phyloP scores from a whole-genome alignment of 192 early-diverging fungal genomes.

The Coemansia asiatica region DNA sequence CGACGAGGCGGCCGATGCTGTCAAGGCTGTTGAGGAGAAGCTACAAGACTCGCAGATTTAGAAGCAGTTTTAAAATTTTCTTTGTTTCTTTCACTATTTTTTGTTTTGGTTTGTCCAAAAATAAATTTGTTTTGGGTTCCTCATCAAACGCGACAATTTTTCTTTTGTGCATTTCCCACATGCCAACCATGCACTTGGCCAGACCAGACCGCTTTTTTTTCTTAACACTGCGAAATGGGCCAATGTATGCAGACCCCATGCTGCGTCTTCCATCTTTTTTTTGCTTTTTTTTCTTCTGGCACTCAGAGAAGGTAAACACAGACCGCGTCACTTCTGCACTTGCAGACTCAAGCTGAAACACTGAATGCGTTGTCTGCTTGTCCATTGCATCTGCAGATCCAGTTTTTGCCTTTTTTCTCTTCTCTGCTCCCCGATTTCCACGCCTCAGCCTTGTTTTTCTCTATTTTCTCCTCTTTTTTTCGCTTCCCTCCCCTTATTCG shows the following conservation, averaged over 20 bases:
- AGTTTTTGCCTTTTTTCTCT: neutral
- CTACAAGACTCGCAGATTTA: slow-evolving; percentile 28
- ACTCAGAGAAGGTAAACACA: neutral
- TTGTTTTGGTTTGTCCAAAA: slow-evolving; percentile 10
- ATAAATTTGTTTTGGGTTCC: neutral
- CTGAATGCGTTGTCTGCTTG: neutral
- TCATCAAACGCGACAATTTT: neutral
- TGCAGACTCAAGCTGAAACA: neutral
- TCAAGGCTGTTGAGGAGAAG: slow-evolving; percentile 25
- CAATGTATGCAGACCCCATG: neutral
- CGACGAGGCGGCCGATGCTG: slow-evolving; percentile 4
- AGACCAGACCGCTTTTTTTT: neutral
- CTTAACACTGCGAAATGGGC: neutral
- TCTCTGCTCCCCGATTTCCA: slow-evolving; percentile 13
- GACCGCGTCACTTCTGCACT: neutral
- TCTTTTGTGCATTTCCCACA: slow-evolving; percentile 5
- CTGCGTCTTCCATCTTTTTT: slow-evolving; percentile 1
- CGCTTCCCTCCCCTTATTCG: neutral
- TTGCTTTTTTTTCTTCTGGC: neutral
- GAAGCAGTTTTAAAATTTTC: neutral
- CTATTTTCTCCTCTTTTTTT: neutral
- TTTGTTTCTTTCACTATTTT: slow-evolving; percentile 6
- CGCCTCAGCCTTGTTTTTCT: neutral
- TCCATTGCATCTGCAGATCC: slow-evolving; percentile 4
- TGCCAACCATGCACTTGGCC: slow-evolving; percentile 5